Conservation (phyloP, 2,329 filamentous ascomycete genomes). For the Venturia effusa region DNA sequence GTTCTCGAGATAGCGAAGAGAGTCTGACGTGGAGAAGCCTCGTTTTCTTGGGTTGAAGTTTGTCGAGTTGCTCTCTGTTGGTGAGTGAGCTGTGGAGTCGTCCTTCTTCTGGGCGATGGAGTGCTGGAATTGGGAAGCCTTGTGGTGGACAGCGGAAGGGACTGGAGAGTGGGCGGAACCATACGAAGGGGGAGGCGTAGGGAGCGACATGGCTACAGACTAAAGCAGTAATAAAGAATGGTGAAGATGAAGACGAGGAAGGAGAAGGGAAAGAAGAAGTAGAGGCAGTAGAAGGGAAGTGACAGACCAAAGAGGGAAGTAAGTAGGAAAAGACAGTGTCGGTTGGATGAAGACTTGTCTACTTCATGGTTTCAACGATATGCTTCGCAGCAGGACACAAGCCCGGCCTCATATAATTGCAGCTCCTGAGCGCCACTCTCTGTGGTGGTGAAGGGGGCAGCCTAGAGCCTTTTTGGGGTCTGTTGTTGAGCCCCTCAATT, state of each 20-base stretch:
- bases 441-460: background rate
- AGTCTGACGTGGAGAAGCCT: background rate
- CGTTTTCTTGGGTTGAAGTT: background rate
- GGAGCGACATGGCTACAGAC: background rate
- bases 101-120: background rate
- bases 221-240: background rate
- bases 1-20: background rate
- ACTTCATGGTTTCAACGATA: background rate
- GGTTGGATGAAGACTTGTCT: background rate
- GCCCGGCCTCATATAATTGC: background rate
- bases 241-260: background rate
- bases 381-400: background rate
- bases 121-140: background rate
- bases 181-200: background rate
- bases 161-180: background rate
- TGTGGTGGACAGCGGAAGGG: background rate
- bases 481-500: background rate
- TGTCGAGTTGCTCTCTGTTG: background rate
- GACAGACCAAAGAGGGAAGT: background rate
- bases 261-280: background rate
- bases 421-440: background rate
- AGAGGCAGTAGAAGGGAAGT: too few relatives aligned
- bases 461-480: background rate
- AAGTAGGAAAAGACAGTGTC: background rate
- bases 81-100: background rate